Percentiles rank a stretch among this genome's conserved stretches.
Evolutionary conservation across 345 rosid species (phyloP).

Genomic region (Laguncularia racemosa): DNA sequence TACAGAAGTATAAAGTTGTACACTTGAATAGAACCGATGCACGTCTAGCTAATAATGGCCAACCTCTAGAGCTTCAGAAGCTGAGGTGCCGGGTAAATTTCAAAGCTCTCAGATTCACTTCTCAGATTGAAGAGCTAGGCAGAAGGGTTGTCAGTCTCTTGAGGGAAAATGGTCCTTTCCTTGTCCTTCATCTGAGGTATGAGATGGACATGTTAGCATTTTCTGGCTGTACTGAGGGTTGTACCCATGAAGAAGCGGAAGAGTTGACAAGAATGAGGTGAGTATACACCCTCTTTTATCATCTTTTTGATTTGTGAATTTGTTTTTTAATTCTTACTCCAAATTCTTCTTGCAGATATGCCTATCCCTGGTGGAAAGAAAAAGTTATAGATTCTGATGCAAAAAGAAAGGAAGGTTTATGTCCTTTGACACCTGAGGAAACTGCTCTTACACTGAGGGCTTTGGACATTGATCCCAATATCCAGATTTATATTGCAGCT

Average conservation of each 20-base stretch:
- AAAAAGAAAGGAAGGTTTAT: slow-evolving; percentile 39
- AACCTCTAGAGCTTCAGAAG: slow-evolving; percentile 32
- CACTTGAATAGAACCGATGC: slow-evolving; percentile 37
- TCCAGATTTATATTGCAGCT: slow-evolving; percentile 43
- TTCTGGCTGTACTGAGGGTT: slow-evolving; percentile 46
- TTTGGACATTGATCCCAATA: slow-evolving; percentile 28
- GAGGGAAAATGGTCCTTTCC: slow-evolving; percentile 39
- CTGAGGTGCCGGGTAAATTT: slow-evolving; percentile 41
- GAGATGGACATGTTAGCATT: slow-evolving; percentile 61
- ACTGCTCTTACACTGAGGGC: slow-evolving; percentile 37
- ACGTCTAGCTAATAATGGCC: slow-evolving; percentile 41
- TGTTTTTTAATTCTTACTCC: neutral
- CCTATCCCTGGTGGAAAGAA: slow-evolving; percentile 57
- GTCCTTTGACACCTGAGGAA: slow-evolving; percentile 53
- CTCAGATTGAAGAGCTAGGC: slow-evolving; percentile 32
- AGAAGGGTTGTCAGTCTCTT: slow-evolving; percentile 31
- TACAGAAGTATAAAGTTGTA: slow-evolving; percentile 25
- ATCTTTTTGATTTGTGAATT: neutral
- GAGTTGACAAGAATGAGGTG: slow-evolving; percentile 47
- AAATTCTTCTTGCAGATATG: slow-evolving; percentile 26
- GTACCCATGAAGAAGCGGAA: slow-evolving; percentile 27
- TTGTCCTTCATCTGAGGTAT: slow-evolving; percentile 49
- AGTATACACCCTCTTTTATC: neutral
- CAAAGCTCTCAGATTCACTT: slow-evolving; percentile 31
- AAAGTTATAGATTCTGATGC: slow-evolving; percentile 30